phyloP scores from a whole-genome alignment of 805 yeast species.

The Wickerhamiella musiphila region DNA sequence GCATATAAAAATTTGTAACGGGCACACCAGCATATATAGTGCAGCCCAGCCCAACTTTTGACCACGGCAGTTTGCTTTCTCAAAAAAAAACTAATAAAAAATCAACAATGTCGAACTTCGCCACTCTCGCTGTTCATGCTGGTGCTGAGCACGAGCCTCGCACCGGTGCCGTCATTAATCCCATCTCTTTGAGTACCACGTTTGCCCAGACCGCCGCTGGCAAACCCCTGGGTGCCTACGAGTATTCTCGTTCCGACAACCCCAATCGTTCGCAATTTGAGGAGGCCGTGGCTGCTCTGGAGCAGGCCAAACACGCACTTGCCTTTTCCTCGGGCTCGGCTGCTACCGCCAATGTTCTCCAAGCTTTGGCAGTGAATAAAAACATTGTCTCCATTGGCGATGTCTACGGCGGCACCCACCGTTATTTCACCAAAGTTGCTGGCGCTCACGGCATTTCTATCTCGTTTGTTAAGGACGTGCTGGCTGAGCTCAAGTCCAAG shows the following conservation, averaged over 20 bases:
- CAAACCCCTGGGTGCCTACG: conserved; percentile 59
- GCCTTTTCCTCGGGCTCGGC: conserved; percentile 83
- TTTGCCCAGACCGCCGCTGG: conserved; percentile 69
- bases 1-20: too few relatives aligned
- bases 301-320: conserved; percentile 46
- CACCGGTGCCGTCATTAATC: conserved; percentile 78
- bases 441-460: conserved; percentile 57
- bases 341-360: conserved; percentile 59
- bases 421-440: conserved; percentile 79
- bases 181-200: conserved; percentile 71
- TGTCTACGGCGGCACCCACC: conserved; percentile 83
- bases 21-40: too few relatives aligned
- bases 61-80: neutral
- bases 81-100: neutral
- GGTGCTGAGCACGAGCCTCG: conserved; percentile 53
- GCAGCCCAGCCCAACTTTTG: too few relatives aligned
- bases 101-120: conserved; percentile 26
- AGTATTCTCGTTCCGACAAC: conserved; percentile 71
- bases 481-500: conserved; percentile 36
- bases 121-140: conserved; percentile 71
- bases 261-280: conserved; percentile 78
- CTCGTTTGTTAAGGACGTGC: conserved; percentile 48
- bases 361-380: conserved; percentile 44
- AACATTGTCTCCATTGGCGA: conserved; percentile 71
- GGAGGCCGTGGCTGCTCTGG: conserved; percentile 60